Conservation (phyloP, 2,329 filamentous ascomycete species). For the Penicillium rolfsii region DNA sequence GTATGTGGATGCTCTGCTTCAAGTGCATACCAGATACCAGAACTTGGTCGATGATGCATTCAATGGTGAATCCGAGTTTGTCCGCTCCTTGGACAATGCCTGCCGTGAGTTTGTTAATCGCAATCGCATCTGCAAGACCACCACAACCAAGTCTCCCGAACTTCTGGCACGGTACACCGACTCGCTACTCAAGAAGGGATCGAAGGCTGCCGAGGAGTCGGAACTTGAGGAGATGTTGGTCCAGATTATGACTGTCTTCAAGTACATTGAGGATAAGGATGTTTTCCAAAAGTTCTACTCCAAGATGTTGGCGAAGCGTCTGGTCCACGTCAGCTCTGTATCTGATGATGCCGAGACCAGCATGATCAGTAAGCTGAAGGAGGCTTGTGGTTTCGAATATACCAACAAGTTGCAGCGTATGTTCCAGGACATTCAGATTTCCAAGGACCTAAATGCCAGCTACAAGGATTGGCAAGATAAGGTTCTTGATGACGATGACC, state of each 20-base stretch:
- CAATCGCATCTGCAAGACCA: conserved; percentile 92
- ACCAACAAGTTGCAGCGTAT: conserved; percentile 99
- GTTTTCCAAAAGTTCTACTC: conserved; percentile 99
- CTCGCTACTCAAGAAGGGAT: conserved; percentile 83
- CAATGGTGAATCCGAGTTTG: conserved; percentile 94
- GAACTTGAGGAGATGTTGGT: conserved; percentile 86
- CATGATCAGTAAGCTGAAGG: conserved; percentile 99
- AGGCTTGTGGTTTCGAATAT: conserved; percentile 97
- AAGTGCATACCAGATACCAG: conserved; percentile 92
- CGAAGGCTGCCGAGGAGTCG: conserved; percentile 88
- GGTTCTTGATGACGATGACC: conserved; percentile 65
- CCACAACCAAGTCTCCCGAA: conserved; percentile 92
- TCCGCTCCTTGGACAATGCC: conserved; percentile 91
- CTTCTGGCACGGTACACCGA: conserved; percentile 95
- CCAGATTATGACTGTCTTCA: conserved; percentile 99
- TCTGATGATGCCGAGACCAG: conserved; percentile 97
- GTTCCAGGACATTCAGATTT: conserved; percentile 99
- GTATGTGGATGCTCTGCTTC: conserved; percentile 91
- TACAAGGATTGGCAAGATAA: conserved; percentile 78
- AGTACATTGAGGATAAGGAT: conserved; percentile 99
- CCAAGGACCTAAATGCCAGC: conserved; percentile 89
- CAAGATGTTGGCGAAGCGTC: conserved; percentile 88
- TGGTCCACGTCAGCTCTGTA: conserved; percentile 93
- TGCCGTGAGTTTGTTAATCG: conserved; percentile 98
- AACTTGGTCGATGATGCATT: conserved; percentile 90